These are phyloP conservation scores for Sideroxylon spinosum DNA, from an alignment of 179 eudicot genomes.

Conservation along the genomic window DNA sequence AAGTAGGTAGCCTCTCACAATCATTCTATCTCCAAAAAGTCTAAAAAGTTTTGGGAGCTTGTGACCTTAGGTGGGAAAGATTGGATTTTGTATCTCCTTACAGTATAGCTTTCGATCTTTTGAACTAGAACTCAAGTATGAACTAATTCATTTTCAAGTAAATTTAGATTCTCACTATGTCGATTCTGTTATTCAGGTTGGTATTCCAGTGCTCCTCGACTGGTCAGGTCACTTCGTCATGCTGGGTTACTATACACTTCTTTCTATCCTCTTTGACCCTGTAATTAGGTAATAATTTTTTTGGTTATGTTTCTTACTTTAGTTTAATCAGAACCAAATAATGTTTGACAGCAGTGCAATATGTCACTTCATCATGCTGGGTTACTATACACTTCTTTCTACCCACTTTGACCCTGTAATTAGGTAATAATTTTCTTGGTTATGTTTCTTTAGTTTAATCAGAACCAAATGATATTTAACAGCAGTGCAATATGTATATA, in stretches of 20 bases:
- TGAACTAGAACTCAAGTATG: background rate
- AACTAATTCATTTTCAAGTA: background rate
- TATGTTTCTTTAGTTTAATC: background rate
- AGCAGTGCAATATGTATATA: too few relatives aligned
- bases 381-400: constrained; percentile 78
- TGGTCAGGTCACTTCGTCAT: constrained; percentile 88
- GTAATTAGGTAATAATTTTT: constrained; percentile 50
- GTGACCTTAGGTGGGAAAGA: background rate
- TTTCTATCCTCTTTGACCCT: constrained; percentile 64
- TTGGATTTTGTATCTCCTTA: background rate
- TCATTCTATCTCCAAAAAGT: background rate
- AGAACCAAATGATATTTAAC: too few relatives aligned
- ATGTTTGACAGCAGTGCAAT: too few relatives aligned
- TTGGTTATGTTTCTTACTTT: background rate
- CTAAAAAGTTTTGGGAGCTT: background rate
- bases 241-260: constrained; percentile 83
- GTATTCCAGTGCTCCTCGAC: constrained; percentile 70
- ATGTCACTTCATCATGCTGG: constrained; percentile 87
- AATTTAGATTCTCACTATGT: background rate
- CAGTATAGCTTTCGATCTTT: background rate
- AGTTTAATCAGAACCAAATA: background rate
- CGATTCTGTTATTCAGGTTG: constrained; percentile 53
- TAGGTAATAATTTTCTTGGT: constrained; percentile 39
- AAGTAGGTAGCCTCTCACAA: background rate
- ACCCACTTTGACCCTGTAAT: constrained; percentile 57